phyloP scores from a whole-genome alignment of 2,329 filamentous ascomycete genomes.

The Phialocephala subalpina region DNA sequence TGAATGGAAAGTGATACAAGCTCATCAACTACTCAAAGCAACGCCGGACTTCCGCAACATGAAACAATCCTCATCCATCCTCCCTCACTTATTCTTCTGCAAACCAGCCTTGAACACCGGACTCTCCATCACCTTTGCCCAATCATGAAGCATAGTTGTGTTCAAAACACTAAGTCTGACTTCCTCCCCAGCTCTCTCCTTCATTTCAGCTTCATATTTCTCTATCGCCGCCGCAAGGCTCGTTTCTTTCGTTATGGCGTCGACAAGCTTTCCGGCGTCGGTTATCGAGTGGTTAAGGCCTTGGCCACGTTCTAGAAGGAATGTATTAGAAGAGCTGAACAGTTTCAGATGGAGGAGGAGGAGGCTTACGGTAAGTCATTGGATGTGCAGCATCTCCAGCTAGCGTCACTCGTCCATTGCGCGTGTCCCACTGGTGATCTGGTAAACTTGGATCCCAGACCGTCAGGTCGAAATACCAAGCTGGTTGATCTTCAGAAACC shows the following conservation, averaged over 20 bases:
- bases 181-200: slow-evolving; percentile 52
- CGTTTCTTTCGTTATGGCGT: slow-evolving; percentile 16
- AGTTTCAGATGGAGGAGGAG: neutral
- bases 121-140: slow-evolving; percentile 43
- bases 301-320: slow-evolving; percentile 55
- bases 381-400: slow-evolving; percentile 47
- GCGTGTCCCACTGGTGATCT: slow-evolving; percentile 44
- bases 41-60: too few relatives aligned
- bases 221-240: slow-evolving; percentile 45
- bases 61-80: neutral
- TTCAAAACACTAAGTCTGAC: slow-evolving; percentile 53
- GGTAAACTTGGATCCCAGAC: slow-evolving; percentile 45
- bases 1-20: neutral
- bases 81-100: slow-evolving; percentile 18
- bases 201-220: slow-evolving; percentile 55
- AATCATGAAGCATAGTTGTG: slow-evolving; percentile 55
- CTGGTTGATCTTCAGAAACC: slow-evolving; percentile 42
- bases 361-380: slow-evolving; percentile 46
- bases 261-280: slow-evolving; percentile 50
- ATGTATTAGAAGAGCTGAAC: slow-evolving; percentile 16
- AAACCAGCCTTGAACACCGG: slow-evolving; percentile 37
- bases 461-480: slow-evolving; percentile 42
- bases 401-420: slow-evolving; percentile 43
- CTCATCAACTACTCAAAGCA: neutral
- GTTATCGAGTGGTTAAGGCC: slow-evolving; percentile 56